A percentile compares a stretch with the other conserved stretches of the same genome.
These are phyloP conservation scores for Cercospora berteroae DNA, from an alignment of 2,329 filamentous ascomycete species.

Conservation along the genomic window DNA sequence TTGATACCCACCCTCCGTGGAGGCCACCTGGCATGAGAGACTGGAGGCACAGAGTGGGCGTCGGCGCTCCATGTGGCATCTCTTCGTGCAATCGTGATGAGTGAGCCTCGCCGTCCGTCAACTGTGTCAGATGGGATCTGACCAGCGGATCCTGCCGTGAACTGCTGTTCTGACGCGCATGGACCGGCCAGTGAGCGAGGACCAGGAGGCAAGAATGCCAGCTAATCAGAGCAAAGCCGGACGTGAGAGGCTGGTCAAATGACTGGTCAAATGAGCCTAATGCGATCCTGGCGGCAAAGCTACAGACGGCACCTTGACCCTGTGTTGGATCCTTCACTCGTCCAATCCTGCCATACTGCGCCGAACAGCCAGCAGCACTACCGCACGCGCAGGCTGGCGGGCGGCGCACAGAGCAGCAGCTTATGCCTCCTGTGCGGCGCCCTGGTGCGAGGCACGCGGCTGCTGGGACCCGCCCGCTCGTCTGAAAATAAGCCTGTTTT, in stretches of 20 bases:
- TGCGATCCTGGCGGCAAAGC: slow-evolving; percentile 14
- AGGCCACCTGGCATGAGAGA: neutral
- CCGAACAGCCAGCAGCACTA: slow-evolving; percentile 1
- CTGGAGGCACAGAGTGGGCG: neutral
- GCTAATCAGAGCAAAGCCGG: slow-evolving; percentile 12
- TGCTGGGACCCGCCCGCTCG: slow-evolving; percentile 19
- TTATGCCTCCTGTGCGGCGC: slow-evolving; percentile 24
- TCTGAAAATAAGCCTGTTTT: slow-evolving; percentile 32
- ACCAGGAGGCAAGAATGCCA: slow-evolving; percentile 1
- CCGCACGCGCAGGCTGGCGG: slow-evolving; percentile 1
- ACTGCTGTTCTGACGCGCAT: slow-evolving; percentile 8
- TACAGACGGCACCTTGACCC: slow-evolving; percentile 8
- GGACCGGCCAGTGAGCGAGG: slow-evolving; percentile 4
- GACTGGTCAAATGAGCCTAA: slow-evolving; percentile 13
- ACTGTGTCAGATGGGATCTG: slow-evolving; percentile 1
- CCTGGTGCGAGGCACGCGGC: slow-evolving; percentile 19
- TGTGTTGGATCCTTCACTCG: slow-evolving; percentile 9
- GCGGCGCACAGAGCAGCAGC: slow-evolving; percentile 17
- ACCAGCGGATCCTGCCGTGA: slow-evolving; percentile 7
- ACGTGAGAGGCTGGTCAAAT: neutral
- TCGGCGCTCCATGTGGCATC: neutral
- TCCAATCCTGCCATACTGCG: slow-evolving; percentile 6
- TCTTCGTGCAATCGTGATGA: neutral
- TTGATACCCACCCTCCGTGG: neutral
- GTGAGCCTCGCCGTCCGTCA: neutral